A percentile compares a stretch with the other conserved stretches of the same genome.
Evolutionary conservation across 2,329 filamentous ascomycete species (phyloP).

Genomic region (Calycina marina): DNA sequence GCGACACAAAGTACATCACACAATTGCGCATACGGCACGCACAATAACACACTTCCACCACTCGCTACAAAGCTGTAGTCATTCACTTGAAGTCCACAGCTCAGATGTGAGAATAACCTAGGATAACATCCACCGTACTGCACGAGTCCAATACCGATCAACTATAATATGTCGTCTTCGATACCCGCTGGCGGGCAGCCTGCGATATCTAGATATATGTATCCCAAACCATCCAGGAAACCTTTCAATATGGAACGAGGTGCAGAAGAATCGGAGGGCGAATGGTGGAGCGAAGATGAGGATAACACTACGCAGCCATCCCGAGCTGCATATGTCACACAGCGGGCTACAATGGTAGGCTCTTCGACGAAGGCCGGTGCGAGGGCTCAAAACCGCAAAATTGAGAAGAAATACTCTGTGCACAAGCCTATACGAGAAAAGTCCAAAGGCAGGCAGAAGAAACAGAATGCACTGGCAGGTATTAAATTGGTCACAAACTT

Average conservation of each 20-base stretch:
- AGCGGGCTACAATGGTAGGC: no score
- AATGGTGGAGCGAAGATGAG: slow-evolving; percentile 21
- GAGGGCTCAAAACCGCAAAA: slow-evolving; percentile 9
- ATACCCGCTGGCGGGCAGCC: no score
- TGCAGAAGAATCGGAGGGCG: slow-evolving; percentile 14
- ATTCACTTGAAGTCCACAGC: no score
- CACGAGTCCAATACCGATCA: no score
- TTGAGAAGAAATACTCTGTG: slow-evolving; percentile 18
- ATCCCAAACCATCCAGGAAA: slow-evolving; percentile 11
- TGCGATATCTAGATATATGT: no score
- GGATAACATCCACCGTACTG: no score
- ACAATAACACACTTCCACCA: background rate
- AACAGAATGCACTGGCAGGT: slow-evolving; percentile 44
- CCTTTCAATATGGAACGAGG: slow-evolving; percentile 16
- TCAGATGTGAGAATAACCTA: no score
- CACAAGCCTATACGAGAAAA: slow-evolving; percentile 28
- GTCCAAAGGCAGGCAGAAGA: slow-evolving; percentile 45
- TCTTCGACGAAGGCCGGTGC: slow-evolving; percentile 6
- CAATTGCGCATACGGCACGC: no score
- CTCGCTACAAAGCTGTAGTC: slow-evolving; percentile 11
- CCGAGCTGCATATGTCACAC: slow-evolving; percentile 2
- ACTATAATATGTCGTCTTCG: no score
- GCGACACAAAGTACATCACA: no score
- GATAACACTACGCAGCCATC: slow-evolving; percentile 1
- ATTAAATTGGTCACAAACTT: slow-evolving; percentile 60